A percentile compares a stretch with the other conserved stretches of the same genome.
Evolutionary conservation across 148 eudicot species (phyloP).

Genomic region (Hydrangea macrophylla): DNA sequence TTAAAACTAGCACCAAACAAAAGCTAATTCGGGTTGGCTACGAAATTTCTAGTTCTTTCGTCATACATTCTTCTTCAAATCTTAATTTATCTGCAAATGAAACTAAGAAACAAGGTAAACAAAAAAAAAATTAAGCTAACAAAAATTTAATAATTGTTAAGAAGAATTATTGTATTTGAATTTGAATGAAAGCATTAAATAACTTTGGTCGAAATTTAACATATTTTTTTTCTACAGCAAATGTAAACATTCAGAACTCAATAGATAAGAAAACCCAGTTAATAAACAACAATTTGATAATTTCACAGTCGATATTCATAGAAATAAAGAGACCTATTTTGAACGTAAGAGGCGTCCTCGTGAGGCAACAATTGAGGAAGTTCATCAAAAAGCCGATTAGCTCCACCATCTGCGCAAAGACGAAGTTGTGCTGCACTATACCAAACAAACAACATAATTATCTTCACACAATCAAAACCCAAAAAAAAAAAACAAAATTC

Average conservation of each 20-base stretch:
- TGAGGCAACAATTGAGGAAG: slow-evolving; percentile 61
- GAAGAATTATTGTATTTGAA: too few species aligned
- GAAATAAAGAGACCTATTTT: slow-evolving; percentile 40
- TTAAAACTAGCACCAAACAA: not conserved
- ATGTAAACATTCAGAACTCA: not conserved
- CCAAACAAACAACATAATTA: slow-evolving; percentile 2
- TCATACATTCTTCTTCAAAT: too few species aligned
- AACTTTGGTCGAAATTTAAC: not conserved
- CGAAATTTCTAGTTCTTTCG: too few species aligned
- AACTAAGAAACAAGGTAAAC: not conserved
- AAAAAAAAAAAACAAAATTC: too few species aligned
- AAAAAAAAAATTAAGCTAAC: not conserved
- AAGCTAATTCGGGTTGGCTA: not conserved
- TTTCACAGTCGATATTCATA: not conserved
- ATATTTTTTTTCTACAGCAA: too few species aligned
- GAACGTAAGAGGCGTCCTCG: slow-evolving; percentile 42
- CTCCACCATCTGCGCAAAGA: slow-evolving; percentile 93
- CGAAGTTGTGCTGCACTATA: slow-evolving; percentile 68
- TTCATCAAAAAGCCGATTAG: slow-evolving; percentile 73
- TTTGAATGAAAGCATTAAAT: not conserved
- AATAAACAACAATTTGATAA: too few species aligned
- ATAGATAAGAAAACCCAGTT: not conserved
- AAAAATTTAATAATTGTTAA: too few species aligned
- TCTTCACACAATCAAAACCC: not conserved
- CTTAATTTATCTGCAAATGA: too few species aligned